phyloP scores from a whole-genome alignment of 768 basidiomycete genomes.

The Leccinellum rugosiceps region DNA sequence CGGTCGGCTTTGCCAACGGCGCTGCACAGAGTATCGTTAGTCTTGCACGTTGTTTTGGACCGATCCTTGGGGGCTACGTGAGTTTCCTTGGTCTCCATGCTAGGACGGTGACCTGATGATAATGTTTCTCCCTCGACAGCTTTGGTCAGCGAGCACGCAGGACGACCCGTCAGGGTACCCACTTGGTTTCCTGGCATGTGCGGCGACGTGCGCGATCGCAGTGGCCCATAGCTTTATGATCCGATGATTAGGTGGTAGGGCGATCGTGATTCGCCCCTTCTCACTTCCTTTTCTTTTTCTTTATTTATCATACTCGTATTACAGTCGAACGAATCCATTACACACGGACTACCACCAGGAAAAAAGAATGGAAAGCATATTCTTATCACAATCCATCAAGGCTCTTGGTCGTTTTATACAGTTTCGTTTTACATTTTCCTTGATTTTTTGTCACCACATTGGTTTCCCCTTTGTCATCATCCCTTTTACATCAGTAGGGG shows the following conservation, averaged over 20 bases:
- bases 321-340: not conserved
- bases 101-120: constrained; percentile 1
- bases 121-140: constrained; percentile 34
- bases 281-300: not conserved
- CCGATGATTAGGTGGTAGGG: constrained; percentile 52
- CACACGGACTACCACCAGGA: not conserved
- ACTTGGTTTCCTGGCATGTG: constrained; percentile 68
- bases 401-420: not conserved
- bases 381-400: not conserved
- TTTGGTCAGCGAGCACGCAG: constrained; percentile 73
- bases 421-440: not conserved
- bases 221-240: constrained; percentile 75
- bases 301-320: not conserved
- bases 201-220: constrained; percentile 56
- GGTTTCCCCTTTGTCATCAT: not conserved
- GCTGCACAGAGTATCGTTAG: constrained; percentile 95
- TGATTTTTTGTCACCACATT: not conserved
- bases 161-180: constrained; percentile 70
- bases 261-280: not conserved
- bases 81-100: constrained; percentile 1
- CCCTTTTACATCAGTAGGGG: not conserved
- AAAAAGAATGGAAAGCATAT: not conserved
- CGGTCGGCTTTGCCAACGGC: constrained; percentile 91
- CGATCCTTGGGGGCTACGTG: constrained; percentile 81
- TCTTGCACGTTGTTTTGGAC: constrained; percentile 87